Percentiles rank a stretch among this genome's conserved stretches.
Evolutionary conservation across 2,329 filamentous ascomycete species (phyloP).

Genomic region (Cladosporium velox): DNA sequence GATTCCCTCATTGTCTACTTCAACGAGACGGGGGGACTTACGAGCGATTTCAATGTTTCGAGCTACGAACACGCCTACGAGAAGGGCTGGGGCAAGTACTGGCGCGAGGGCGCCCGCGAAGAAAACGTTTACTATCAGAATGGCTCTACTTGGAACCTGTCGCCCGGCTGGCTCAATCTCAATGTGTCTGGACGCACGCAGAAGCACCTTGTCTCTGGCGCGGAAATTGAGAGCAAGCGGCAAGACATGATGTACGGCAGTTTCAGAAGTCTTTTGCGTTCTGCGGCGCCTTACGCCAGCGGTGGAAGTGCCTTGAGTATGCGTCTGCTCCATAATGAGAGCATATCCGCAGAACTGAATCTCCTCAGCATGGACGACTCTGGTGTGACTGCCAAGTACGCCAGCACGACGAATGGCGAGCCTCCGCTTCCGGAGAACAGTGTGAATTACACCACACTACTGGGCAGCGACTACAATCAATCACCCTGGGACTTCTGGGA

Average conservation of each 20-base stretch:
- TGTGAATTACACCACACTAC: constrained; percentile 46
- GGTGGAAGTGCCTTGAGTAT: constrained; percentile 50
- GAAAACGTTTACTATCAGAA: constrained; percentile 43
- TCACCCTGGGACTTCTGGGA: constrained; percentile 50
- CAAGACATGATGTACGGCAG: constrained; percentile 53
- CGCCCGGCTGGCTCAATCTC: constrained; percentile 37
- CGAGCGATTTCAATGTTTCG: constrained; percentile 42
- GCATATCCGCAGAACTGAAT: constrained; percentile 46
- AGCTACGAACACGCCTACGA: constrained; percentile 48
- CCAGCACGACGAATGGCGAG: constrained; percentile 43
- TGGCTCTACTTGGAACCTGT: constrained; percentile 28
- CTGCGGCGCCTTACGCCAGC: constrained; percentile 37
- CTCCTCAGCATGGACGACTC: constrained; percentile 48
- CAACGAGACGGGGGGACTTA: constrained; percentile 47
- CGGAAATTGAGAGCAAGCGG: constrained; percentile 45
- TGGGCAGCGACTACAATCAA: constrained; percentile 36
- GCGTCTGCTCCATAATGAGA: constrained; percentile 49
- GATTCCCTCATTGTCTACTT: constrained; percentile 54
- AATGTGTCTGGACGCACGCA: constrained; percentile 36
- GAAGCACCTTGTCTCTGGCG: constrained; percentile 48
- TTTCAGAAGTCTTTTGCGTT: constrained; percentile 47
- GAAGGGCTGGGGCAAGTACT: constrained; percentile 50
- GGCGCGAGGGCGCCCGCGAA: constrained; percentile 46
- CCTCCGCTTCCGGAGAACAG: constrained; percentile 42
- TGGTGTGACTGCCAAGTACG: constrained; percentile 41